Base-by-base conservation (phyloP, 108 stramenopile genomes). In the Seminavis robusta region DNA sequence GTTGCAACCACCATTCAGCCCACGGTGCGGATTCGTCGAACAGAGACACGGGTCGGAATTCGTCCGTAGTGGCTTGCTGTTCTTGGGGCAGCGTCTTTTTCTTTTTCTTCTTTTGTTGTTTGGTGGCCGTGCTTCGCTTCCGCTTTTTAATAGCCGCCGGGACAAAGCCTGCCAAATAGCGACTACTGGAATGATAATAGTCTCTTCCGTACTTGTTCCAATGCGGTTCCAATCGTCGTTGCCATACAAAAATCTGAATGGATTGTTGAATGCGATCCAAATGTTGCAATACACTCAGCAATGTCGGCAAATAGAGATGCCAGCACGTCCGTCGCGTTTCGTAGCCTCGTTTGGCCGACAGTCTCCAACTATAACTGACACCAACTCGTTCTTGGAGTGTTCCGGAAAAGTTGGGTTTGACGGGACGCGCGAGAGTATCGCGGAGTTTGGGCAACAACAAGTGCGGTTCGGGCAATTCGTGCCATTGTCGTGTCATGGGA, bases 311-410 rank as follows among this genome's bases (percentile, higher is more conserved):
- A 50, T 77, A 84, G 10, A 56, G 61, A 54, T 78, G 83, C 41
- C 65, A 84, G 39, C 77, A 84, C 48, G 67, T 74, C 30, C 64
- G 50, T 40, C 84, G 63, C 47, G 51, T 67, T 51, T 90, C 82
- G 51, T 70, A 82, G 0, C 88, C 88, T 11, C 71, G 54, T 32
- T 56, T 41, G 32, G 52, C 47, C 20, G 78, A 73, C 54, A 83
- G 48, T 33, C 84, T 59, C 71, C 82, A 86, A 2, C 73, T 72
- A 8, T 77, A 19, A 7, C 74, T 78, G 32, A 76, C 49, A 3
- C 88, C 88, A 0, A 90, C 19, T 4, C 88, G 82, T 67, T 82
- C 77, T 15, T 78, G 74, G 9, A 84, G 52, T 1, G 60, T 69
- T 5, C 76, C 53, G 19, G 65, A 66, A 60, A 77, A 90, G 26